Evolutionary conservation across 2,329 filamentous ascomycete species (phyloP).

Genomic region (Aspergillus aculeatus): DNA sequence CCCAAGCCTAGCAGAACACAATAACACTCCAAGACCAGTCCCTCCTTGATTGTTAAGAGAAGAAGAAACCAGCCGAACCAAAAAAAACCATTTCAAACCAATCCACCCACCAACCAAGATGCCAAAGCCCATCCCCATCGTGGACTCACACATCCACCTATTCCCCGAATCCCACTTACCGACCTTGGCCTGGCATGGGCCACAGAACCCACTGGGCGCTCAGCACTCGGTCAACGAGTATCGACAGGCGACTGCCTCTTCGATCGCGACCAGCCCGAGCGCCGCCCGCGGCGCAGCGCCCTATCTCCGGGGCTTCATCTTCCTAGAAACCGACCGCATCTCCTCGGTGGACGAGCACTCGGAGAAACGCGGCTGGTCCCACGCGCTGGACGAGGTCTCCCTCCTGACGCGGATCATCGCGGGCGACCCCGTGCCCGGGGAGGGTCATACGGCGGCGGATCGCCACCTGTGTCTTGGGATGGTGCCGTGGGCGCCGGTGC

Average conservation of each 20-base stretch:
- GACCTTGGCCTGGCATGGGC: conserved; percentile 68
- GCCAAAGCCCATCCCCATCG: conserved; percentile 52
- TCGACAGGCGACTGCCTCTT: conserved; percentile 45
- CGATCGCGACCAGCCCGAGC: conserved; percentile 26
- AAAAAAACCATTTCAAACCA: background rate
- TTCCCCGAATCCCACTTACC: conserved; percentile 68
- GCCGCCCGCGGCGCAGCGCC: conserved; percentile 27
- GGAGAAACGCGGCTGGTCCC: conserved; percentile 56
- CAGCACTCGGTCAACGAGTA: conserved; percentile 68
- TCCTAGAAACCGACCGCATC: conserved; percentile 77
- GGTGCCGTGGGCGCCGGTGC: conserved; percentile 83
- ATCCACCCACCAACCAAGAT: background rate
- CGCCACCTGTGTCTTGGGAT: conserved; percentile 64
- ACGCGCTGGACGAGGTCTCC: conserved; percentile 69
- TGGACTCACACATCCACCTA: conserved; percentile 92
- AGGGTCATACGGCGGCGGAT: conserved; percentile 57
- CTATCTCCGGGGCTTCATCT: conserved; percentile 69
- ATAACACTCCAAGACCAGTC: too few relatives aligned
- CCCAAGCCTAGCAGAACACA: background rate
- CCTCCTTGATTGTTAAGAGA: too few relatives aligned
- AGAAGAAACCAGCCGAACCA: background rate
- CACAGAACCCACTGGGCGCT: conserved; percentile 58
- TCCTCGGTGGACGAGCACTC: conserved; percentile 53
- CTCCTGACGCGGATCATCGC: conserved; percentile 67
- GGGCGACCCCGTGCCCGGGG: conserved; percentile 56